Evolutionary conservation across 116 monocot genomes (phyloP), one percentile per base, ranked within the genome.

Genomic region (Papilionanthe hybrid): DNA sequence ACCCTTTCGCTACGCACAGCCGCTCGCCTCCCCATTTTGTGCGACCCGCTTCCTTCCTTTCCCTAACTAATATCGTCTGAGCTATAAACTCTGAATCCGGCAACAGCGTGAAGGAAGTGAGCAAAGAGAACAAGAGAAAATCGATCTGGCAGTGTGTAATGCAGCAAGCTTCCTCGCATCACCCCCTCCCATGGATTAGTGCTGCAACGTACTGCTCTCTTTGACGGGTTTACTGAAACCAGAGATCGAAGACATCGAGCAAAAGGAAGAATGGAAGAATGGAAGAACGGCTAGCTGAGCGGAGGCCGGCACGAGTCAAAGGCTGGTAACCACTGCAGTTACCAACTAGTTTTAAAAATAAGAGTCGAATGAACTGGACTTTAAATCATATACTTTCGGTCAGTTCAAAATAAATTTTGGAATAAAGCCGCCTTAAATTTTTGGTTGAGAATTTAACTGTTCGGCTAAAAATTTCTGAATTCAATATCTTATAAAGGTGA

Each of bases 11-110:
- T 20, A 10, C 55, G 78, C 56, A 72, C 74, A 42, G 53, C 74
- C 37, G 77, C 18, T 48, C 63, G 42, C 68, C 85, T 75, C 50
- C 77, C 85, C 82, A 79, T 82, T 42, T 42, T n/a, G 49, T 15
- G 19, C 17, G 5, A 37, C 66, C 11, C 32, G 49, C 15, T 41
- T n/a, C 42, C 7, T 42, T 63, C 27, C 60, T 19, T 43, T 42
- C 13, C 73, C 73, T 73, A 73, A 20, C 73, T 30, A 44, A 73
- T n/a, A 44, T 73, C 45, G 17, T 20, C 73, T 43, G 22, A 20
- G 73, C 73, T 73, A 44, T 44, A 44, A 73, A 43, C 19, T 73
- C 43, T 5, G 17, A 42, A 43, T 41, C 28, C 32, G 32, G 37
- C 4, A 1, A 41, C 41, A n/a, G 22, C 44, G 22, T n/a, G 73